Evolutionary conservation across 371 early-diverging fungal species (phyloP), one percentile per base, ranked within the genome.

Genomic region (Mortierella sp.): DNA sequence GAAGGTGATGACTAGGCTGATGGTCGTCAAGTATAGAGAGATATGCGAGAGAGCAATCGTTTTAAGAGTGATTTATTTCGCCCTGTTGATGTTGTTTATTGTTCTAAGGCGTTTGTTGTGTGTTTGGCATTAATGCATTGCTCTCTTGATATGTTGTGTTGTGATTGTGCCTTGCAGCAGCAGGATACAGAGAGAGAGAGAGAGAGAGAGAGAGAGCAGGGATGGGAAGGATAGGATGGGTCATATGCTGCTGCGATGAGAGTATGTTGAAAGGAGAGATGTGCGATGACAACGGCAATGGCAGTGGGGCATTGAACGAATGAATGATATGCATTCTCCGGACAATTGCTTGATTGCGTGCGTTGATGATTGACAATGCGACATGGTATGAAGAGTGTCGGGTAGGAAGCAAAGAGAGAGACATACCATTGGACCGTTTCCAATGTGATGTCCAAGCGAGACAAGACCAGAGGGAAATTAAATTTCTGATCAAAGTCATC

Each of bases 401-500:
- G 16, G 4, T 31, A 31, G 16, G 16, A 16, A 14, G 16, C 0
- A 16, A 3, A 16, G 16, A 50, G 50, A 50, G 16, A 50, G 50
- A 50, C 1, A 16, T 16, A 50, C 50, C 50, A 31, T 60, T 63
- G 63, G 38, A 31, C 50, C 50, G 16, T 34, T 58, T 16, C 42
- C 42, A 19, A 63, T 63, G 63, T 14, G 34, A 34, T 60, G 28
- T 28, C 60, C 8, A 7, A 63, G 34, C 63, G 31, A 63, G 34
- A 63, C 63, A 28, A 3, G 2, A 58, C 26, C 4, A 55, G 63
- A 31, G 63, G 31, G 34, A 34, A 63, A 63, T 63, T 63, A 31
- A 31, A 63, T 63, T 63, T 31, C 19, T 63, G 63, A 63, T 63
- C 63, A 34, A 63, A 63, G n/a, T n/a, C n/a, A n/a, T n/a, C 19